Base-by-base conservation (phyloP, 495 filamentous ascomycete species). In the Penicillium tannophilum region DNA sequence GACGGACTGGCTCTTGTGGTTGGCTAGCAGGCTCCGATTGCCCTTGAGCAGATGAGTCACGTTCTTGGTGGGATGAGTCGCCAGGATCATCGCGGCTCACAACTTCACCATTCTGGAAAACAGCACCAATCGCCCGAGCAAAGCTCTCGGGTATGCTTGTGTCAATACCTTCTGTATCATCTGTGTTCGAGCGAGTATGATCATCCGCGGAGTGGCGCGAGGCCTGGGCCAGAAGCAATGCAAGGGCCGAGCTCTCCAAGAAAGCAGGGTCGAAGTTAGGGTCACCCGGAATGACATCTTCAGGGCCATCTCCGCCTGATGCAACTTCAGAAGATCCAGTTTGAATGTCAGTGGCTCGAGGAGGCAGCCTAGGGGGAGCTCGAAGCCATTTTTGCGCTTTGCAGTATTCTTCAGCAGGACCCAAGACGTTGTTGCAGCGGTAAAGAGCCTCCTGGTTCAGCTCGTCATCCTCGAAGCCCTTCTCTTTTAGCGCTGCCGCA, bases 401-500 rank as follows among this genome's bases (percentile, higher is more conserved):
- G 70, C 90, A 94, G 64, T 97, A 97, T 61, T 93, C 89, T 39
- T 77, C 69, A 10, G 91, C 88, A 9, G 78, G 68, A 7, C 69
- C 66, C 11, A 72, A 63, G 28, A 81, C 80, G 57, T 91, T 90
- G 56, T 89, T 86, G 69, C 92, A 92, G 24, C 93, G 85, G 65
- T 89, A 96, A 5, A 93, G 73, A 17, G 90, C 91, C 72, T 97
- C 92, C n/a, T 79, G 79, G 14, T 82, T 87, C 28, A 96, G 74
- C 9, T 84, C 81, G 28, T 76, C 66, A 31, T 83, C 78, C 26
- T 53, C 46, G 57, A 73, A 86, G 0, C 82, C 82, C 47, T 79
- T 68, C 17, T 75, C 78, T 39, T 66, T 69, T 31, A 88, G 60
- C 24, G 68, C 60, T 41, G 64, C 68, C 3, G 79, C 56, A 8